Conservation (phyloP, 345 rosid genomes). For the Citrus medica region DNA sequence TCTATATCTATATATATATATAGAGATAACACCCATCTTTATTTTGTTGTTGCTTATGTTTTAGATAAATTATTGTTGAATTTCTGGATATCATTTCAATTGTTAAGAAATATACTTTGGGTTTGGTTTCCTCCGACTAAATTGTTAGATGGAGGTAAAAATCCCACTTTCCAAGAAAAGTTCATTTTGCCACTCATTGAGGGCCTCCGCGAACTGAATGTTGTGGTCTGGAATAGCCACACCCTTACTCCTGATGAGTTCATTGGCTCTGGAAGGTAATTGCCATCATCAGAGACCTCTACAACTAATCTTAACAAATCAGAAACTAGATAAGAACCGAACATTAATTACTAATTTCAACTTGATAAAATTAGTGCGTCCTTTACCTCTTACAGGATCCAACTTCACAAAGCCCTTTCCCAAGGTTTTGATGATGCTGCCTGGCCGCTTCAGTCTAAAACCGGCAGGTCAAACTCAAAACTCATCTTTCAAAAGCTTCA, state of each 20-base stretch:
- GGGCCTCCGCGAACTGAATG: conserved; percentile 43
- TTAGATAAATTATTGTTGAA: no score
- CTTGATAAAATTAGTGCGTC: neutral
- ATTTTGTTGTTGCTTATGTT: no score
- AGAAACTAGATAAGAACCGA: neutral
- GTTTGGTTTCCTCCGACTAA: neutral
- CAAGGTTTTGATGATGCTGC: conserved; percentile 44
- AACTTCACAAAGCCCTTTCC: conserved; percentile 44
- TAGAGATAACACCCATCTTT: no score
- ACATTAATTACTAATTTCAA: neutral
- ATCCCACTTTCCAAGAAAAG: conserved; percentile 53
- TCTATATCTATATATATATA: neutral
- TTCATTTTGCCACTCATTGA: conserved; percentile 44
- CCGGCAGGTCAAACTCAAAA: conserved; percentile 29
- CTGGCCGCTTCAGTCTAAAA: conserved; percentile 36
- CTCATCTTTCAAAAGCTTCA: neutral
- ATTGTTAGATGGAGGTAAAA: conserved; percentile 44
- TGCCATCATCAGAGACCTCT: neutral
- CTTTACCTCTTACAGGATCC: conserved; percentile 26
- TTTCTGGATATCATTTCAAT: no score
- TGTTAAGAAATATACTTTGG: neutral
- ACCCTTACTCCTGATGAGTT: conserved; percentile 42
- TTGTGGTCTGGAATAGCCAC: conserved; percentile 45
- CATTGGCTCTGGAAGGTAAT: conserved; percentile 50
- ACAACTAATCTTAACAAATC: neutral